Base-by-base conservation (phyloP, 306 rosid species). In the Sechiopsis laciniata region DNA sequence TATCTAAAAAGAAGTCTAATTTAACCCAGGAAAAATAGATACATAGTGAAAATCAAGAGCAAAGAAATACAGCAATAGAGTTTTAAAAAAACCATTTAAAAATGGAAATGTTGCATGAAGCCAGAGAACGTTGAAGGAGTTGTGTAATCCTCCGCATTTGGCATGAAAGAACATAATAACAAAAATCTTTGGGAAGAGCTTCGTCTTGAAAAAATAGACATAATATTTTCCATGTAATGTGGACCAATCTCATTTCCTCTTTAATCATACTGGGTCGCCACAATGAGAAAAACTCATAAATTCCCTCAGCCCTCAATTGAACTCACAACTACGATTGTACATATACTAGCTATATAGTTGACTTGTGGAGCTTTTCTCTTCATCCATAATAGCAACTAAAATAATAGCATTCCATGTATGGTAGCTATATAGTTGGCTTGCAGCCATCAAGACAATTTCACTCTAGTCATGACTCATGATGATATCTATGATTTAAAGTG, bases 371-470 rank as follows among this genome's bases (percentile, higher is more conserved):
- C 67, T 26, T 60, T 60, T 60, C 19, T 60, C 20, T 24, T 61
- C 0, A 2, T 61, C 67, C 67, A 61, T 61, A 1, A 61, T 61
- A 26, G 20, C 4, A 46, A 15, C 46, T 7, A 14, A 29, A 29
- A 61, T 29, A 29, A 61, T 61, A 29, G 46, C 11, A 29, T 7
- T 61, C 7, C 12, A 61, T 0, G 3, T 7, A 61, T 3, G 45
- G 37, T 14, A 14, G 66, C 45, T 13, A 60, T 60, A 26, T 13
- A 60, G 42, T 26, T 60, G 66, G n/a, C 66, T 60, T 29, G 46
- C 67, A 61, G 67, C 46, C 67, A 61, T 61, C 46, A 29, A 29
- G 46, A 29, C 46, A 61, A 61, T 29, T 60, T 7, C 46, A 29
- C 29, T 61, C 9, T 61, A 19, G 37, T 32, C 37, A 32, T 32